Evolutionary conservation across 2,329 filamentous ascomycete genomes (phyloP).

Genomic region (Aspergillus brunneoviolaceus): DNA sequence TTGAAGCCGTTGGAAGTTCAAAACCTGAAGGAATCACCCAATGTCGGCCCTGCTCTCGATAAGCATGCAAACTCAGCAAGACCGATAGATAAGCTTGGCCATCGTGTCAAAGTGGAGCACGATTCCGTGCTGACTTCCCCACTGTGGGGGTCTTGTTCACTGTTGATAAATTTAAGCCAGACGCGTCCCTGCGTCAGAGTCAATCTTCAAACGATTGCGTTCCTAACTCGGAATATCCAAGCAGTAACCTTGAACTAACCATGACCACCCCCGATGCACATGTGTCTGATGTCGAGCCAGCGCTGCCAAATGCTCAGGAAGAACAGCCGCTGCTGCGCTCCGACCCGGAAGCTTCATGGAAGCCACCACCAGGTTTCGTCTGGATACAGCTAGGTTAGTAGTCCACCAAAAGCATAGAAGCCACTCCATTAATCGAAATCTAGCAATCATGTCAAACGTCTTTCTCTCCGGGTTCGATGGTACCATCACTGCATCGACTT

Average conservation of each 20-base stretch:
- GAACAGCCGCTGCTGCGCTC: constrained; percentile 26
- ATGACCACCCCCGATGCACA: not conserved
- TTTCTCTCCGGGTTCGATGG: constrained; percentile 58
- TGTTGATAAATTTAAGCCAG: not conserved
- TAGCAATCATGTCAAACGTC: constrained; percentile 63
- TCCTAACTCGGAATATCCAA: not conserved
- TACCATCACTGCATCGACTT: constrained; percentile 47
- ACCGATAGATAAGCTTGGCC: not conserved
- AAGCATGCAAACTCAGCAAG: not conserved
- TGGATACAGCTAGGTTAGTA: constrained; percentile 56
- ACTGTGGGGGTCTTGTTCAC: not conserved
- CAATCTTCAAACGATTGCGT: not conserved
- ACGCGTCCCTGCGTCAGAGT: not conserved
- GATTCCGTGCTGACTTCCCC: not conserved
- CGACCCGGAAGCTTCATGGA: constrained; percentile 39
- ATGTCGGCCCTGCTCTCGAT: no score
- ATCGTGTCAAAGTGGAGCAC: not conserved
- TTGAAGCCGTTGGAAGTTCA: no score
- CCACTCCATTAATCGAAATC: constrained; percentile 1
- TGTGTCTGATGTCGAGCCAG: not conserved
- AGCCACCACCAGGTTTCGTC: constrained; percentile 53
- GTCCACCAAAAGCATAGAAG: not conserved
- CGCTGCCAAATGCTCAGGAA: constrained; percentile 14
- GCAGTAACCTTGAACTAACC: not conserved
- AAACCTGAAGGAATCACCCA: no score